phyloP scores from a whole-genome alignment of 257 asterid species.

The Solanum rostratum region DNA sequence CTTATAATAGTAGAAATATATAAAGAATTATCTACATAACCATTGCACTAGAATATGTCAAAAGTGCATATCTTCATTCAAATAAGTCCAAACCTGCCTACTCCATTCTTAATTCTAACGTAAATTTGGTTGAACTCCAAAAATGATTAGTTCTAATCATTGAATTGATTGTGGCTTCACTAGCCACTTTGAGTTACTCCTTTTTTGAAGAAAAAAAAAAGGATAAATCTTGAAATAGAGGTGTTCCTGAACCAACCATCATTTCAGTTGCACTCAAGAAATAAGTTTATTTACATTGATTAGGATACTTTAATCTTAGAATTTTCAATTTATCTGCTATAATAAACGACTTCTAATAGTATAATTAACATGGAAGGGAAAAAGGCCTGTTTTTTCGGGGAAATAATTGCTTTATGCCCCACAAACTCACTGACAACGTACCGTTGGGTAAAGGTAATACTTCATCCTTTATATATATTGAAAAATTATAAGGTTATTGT shows the following conservation, averaged over 20 bases:
- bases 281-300: neutral
- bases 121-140: neutral
- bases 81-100: neutral
- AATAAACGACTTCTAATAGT: neutral
- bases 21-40: neutral
- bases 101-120: neutral
- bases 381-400: neutral
- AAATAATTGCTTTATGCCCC: neutral
- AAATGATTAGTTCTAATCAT: neutral
- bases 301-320: neutral
- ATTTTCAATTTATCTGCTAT: too few species aligned
- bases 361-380: neutral
- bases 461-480: too few species aligned
- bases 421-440: neutral
- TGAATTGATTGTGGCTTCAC: neutral
- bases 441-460: neutral
- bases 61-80: neutral
- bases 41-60: neutral
- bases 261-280: neutral
- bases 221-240: neutral
- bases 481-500: too few species aligned
- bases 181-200: neutral
- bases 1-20: neutral
- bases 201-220: neutral
- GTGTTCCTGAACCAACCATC: neutral